Base-by-base conservation (phyloP, 2,329 filamentous ascomycete genomes). In the Epichloe coenophiala region DNA sequence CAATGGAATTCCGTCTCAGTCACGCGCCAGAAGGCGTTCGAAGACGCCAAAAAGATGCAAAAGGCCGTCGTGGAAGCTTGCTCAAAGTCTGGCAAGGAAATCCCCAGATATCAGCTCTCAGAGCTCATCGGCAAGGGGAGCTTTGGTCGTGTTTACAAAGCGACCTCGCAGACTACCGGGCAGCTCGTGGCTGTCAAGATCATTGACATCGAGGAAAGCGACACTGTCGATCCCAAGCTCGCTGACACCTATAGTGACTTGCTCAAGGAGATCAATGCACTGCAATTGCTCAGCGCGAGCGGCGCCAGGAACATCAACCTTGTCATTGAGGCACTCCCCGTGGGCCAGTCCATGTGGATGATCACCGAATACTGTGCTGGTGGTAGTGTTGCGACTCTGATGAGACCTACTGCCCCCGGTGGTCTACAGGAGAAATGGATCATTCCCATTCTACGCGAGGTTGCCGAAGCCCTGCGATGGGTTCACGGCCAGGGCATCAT, bases 301-400 rank as follows among this genome's bases (percentile, higher is more conserved):
- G 83, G 81, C 45, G 86, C 86, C 17, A 77, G 78, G 57, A 91
- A 91, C 61, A 82, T 94, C 68, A 93, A 91, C 63, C 77, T 83
- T 58, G 84, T 91, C 48, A 82, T 90, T 58, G 86, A 90, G 57
- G 86, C 86, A 4, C 74, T 90, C 19, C 81, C 85, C 8, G 80
- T 91, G 38, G 84, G 85, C 41, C 82, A 85, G 58, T 80, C 87
- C 53, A 83, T 94, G 70, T 94, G 88, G 88, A 87, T 93, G 71
- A 80, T 93, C 51, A 90, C 85, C 53, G 86, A 93, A 67, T 89
- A 90, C 65, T 90, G 87, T 59, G 86, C 84, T 5, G 88, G 88
- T 54, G 88, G 88, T 46, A 93, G 87, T 63, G 83, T 94, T 63
- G 83, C 78, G 56, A 90, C 76, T 54, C 76, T 78, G 52, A 83